These are phyloP conservation scores for Jamesozyma gamospora DNA, from an alignment of 805 yeast species.

Conservation along the genomic window DNA sequence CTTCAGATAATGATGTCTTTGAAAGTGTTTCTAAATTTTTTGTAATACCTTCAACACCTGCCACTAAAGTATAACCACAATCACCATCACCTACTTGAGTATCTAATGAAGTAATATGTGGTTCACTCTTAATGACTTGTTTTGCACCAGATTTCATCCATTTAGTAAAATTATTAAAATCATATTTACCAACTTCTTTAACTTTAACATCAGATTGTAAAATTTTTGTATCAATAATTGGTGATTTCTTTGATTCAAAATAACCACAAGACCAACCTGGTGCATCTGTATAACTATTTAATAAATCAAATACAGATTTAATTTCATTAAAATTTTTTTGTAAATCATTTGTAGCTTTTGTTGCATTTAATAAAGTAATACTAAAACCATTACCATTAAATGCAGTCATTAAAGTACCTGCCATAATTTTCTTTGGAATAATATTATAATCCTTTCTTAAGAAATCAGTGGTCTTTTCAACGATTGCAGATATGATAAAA, in stretches of 20 bases:
- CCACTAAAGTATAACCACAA: conserved; percentile 83
- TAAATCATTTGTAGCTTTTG: conserved; percentile 36
- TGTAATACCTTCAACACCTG: conserved; percentile 69
- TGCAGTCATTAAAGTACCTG: conserved; percentile 80
- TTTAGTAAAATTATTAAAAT: conserved; percentile 24
- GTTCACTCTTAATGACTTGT: conserved; percentile 54
- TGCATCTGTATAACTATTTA: conserved; percentile 68
- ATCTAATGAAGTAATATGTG: conserved; percentile 74
- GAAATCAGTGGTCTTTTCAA: conserved; percentile 45
- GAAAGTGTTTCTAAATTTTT: conserved; percentile 39
- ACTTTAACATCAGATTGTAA: conserved; percentile 27
- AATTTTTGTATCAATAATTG: conserved; percentile 23
- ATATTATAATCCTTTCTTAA: conserved; percentile 45
- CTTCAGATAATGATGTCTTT: conserved; percentile 37
- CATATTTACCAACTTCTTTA: conserved; percentile 30
- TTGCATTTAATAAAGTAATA: conserved; percentile 64
- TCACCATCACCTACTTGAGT: conserved; percentile 95
- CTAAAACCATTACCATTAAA: conserved; percentile 89
- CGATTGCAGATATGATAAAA: conserved; percentile 66
- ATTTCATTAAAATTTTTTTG: conserved; percentile 28
- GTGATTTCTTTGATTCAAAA: conserved; percentile 21
- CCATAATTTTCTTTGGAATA: conserved; percentile 55
- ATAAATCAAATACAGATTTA: conserved; percentile 37
- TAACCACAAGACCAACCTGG: conserved; percentile 59
- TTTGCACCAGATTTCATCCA: conserved; percentile 43